phyloP scores from a whole-genome alignment of 2,329 filamentous ascomycete genomes.

The Xylariales sp. region DNA sequence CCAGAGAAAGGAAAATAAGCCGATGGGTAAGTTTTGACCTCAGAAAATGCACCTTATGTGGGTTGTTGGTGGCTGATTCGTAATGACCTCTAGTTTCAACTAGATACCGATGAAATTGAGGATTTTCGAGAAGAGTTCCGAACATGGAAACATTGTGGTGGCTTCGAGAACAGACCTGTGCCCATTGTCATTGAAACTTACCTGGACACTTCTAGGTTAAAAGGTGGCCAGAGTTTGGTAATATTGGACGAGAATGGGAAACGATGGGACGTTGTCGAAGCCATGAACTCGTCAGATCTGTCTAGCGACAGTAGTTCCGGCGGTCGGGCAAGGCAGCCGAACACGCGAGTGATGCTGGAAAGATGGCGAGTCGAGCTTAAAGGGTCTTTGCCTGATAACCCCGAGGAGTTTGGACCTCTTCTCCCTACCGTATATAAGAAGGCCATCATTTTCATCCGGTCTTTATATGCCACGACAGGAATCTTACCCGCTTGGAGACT shows the following conservation, averaged over 20 bases:
- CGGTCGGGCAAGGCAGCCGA: conserved; percentile 37
- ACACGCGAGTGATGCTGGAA: conserved; percentile 78
- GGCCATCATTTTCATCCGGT: conserved; percentile 89
- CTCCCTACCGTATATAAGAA: conserved; percentile 95
- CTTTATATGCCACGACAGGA: conserved; percentile 76
- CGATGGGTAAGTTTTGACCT: conserved; percentile 23
- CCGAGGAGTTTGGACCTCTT: conserved; percentile 54
- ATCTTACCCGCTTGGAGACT: conserved; percentile 86
- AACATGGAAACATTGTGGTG: conserved; percentile 76
- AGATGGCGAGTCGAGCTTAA: conserved; percentile 85
- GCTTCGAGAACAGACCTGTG: conserved; percentile 70
- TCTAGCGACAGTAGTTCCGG: conserved; percentile 43
- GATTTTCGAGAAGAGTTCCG: conserved; percentile 76
- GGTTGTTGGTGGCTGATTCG: not conserved
- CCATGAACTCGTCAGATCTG: conserved; percentile 61
- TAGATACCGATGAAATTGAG: conserved; percentile 89
- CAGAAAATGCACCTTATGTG: not conserved
- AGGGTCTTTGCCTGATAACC: conserved; percentile 43
- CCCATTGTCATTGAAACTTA: conserved; percentile 88
- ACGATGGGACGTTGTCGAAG: conserved; percentile 86
- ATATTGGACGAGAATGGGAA: conserved; percentile 85
- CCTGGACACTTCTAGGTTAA: conserved; percentile 73
- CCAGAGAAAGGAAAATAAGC: conserved; percentile 23
- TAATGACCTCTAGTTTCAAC: conserved; percentile 82
- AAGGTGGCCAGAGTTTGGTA: conserved; percentile 80